Evolutionary conservation across 1,284 basidiomycete genomes (phyloP), one percentile per base, ranked within the genome.

Genomic region (Moesziomyces globuligerus): DNA sequence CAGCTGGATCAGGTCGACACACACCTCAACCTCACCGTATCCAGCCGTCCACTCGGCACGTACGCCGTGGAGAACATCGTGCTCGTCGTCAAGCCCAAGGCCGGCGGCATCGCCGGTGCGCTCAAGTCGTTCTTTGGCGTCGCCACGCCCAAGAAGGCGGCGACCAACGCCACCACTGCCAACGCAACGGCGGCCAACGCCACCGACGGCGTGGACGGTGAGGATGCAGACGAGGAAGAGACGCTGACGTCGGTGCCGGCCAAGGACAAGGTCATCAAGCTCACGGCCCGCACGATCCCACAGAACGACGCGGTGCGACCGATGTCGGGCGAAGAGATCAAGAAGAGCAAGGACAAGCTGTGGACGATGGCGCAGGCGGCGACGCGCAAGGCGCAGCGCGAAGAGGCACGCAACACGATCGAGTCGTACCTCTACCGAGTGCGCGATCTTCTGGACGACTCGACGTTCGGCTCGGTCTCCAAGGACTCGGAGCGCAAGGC

Each of bases 341-440:
- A 74, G 40, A 45, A 39, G 26, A 67, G 74, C 44, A 72, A 76
- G 48, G 79, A 81, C 58, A 72, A 70, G 34, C 73, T 82, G 39
- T 80, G 80, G 62, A 44, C 61, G 28, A 68, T 97, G 65, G 90
- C 94, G 64, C 83, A 85, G 10, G 90, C 90, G 51, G 94, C 97
- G 83, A 84, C 86, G 1, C 87, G 89, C 18, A 93, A 93, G 80
- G 86, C 86, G 25, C 87, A 89, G 49, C 89, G 89, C 47, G 95
- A 95, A 79, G 95, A 98, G 83, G 92, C 93, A 1, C 88, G 90
- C 53, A 99, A 99, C 84, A 86, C 88, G 25, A 88, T 99, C 54
- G 96, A 99, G 83, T 88, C 90, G 24, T 95, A 94, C 83, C 84
- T 98, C 18, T 99, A 99, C 85, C 88, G 90, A 55, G 85, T 97